A percentile compares a stretch with the other conserved stretches of the same genome.
These are phyloP conservation scores for Ceratocystis harringtonii DNA, from an alignment of 2,329 filamentous ascomycete genomes.

Conservation along the genomic window DNA sequence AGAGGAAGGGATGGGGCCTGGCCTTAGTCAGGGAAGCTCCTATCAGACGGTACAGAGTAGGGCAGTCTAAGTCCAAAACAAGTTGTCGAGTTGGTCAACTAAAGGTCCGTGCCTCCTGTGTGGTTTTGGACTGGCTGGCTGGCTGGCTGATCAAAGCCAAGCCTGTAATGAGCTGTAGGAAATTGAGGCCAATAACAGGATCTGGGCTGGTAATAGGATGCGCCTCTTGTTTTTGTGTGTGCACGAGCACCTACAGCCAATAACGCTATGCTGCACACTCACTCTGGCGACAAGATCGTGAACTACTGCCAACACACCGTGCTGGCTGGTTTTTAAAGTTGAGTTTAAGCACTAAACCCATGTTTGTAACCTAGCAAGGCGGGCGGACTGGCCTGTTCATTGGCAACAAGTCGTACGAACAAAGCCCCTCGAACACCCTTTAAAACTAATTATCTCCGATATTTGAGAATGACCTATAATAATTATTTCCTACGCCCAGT, in stretches of 20 bases:
- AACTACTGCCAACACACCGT: too few species aligned
- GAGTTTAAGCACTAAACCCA: too few species aligned
- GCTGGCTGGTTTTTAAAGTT: too few species aligned
- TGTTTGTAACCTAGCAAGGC: too few species aligned
- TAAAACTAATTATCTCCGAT: neutral
- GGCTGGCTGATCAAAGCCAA: neutral
- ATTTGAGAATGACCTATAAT: neutral
- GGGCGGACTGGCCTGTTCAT: too few species aligned
- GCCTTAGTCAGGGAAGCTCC: neutral
- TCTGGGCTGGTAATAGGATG: neutral
- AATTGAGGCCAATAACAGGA: slow-evolving; percentile 2
- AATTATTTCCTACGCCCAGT: too few species aligned
- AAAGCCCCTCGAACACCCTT: neutral
- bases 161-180: neutral
- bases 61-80: neutral
- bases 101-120: neutral
- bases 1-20: neutral
- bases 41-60: neutral
- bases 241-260: too few species aligned
- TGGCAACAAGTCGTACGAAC: neutral
- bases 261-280: too few species aligned
- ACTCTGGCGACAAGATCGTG: too few species aligned
- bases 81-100: neutral
- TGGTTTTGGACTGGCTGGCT: neutral
- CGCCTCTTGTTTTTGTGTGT: too few species aligned